Percentiles rank a stretch among this genome's conserved stretches.
Evolutionary conservation across 768 basidiomycete genomes (phyloP).

Genomic region (Kwoniella dejecticola): DNA sequence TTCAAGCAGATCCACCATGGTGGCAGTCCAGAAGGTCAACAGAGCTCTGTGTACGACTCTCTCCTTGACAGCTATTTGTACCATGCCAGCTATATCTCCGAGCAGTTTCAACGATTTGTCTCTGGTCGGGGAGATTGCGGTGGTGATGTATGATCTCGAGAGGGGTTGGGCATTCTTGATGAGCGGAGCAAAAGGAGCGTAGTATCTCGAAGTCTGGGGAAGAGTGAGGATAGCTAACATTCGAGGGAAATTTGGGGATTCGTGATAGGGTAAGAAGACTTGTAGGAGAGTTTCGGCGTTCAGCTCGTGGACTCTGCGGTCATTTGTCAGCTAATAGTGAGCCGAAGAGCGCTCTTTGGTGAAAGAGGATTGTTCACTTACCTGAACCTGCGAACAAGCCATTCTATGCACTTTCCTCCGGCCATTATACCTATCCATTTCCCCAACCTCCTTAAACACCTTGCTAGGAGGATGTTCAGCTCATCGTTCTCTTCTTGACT

Average conservation of each 20-base stretch:
- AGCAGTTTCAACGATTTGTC: conserved; percentile 62
- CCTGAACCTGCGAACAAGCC: conserved; percentile 93
- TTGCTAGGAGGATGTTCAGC: conserved; percentile 66
- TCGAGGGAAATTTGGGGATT: conserved; percentile 89
- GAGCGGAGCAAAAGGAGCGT: conserved; percentile 47
- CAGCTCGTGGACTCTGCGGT: conserved; percentile 81
- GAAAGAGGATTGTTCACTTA: conserved; percentile 56
- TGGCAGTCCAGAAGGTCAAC: conserved; percentile 77
- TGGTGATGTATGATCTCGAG: conserved; percentile 74
- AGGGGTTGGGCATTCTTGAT: conserved; percentile 75
- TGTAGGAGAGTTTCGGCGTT: conserved; percentile 76
- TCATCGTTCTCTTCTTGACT: conserved; percentile 65
- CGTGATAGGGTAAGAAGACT: conserved; percentile 91
- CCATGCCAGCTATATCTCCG: conserved; percentile 68
- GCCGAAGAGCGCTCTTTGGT: neutral
- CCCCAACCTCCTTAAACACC: conserved; percentile 71
- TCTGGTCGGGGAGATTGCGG: conserved; percentile 59
- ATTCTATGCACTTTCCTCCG: conserved; percentile 82
- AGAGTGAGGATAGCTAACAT: conserved; percentile 76
- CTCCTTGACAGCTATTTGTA: conserved; percentile 61
- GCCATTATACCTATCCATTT: conserved; percentile 79
- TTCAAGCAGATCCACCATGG: conserved; percentile 76
- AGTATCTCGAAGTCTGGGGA: conserved; percentile 35
- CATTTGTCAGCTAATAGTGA: neutral
- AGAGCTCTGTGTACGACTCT: conserved; percentile 66